Conservation (phyloP, 768 basidiomycete species). For the Lentinula boryana region DNA sequence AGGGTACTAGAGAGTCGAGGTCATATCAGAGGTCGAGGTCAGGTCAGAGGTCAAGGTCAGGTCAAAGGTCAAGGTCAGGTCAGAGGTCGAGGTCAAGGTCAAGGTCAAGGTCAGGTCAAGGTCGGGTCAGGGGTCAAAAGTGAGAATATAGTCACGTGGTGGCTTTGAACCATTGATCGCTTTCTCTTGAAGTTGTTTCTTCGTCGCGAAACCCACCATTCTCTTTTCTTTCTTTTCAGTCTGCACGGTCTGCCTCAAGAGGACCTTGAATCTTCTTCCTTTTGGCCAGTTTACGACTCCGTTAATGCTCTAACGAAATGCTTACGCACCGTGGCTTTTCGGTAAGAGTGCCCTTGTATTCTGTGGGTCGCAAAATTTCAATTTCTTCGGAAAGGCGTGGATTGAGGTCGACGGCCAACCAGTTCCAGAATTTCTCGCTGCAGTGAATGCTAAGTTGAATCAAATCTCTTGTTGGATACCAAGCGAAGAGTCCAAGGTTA, state of each 20-base stretch:
- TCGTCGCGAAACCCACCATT: background rate
- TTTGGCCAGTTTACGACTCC: background rate
- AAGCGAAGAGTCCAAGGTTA: slow-evolving; percentile 52
- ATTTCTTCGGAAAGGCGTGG: slow-evolving; percentile 37
- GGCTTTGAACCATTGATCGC: too few relatives aligned
- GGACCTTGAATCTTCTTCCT: too few relatives aligned
- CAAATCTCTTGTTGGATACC: slow-evolving; percentile 67
- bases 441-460: slow-evolving; percentile 35
- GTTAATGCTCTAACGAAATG: slow-evolving; percentile 24
- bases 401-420: slow-evolving; percentile 44
- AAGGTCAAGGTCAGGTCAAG: too few relatives aligned
- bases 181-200: background rate
- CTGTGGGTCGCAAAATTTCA: background rate
- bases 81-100: too few relatives aligned
- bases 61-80: too few relatives aligned
- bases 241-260: background rate
- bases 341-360: background rate
- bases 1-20: too few relatives aligned
- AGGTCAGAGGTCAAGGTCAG: too few relatives aligned
- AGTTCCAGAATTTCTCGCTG: slow-evolving; percentile 52
- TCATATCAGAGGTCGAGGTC: too few relatives aligned
- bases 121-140: too few relatives aligned
- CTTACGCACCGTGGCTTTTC: slow-evolving; percentile 57
- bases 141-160: too few relatives aligned
- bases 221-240: background rate